Base-by-base conservation (phyloP, 352 stramenopile species). In the Aphanomyces stellatus region DNA sequence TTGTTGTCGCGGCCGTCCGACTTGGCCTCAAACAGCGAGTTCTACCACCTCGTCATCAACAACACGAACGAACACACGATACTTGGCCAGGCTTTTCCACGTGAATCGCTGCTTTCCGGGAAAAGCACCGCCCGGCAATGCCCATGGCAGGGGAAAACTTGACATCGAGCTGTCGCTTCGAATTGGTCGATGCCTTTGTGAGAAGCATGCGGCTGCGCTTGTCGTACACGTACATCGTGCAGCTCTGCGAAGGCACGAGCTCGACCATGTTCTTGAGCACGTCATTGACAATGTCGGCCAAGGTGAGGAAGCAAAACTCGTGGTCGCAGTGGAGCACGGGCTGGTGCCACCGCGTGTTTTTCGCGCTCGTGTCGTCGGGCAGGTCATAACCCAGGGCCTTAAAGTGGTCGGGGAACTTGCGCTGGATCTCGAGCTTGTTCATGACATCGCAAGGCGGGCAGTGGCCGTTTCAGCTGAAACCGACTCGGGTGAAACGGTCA, bases 91-190 rank as follows among this genome's bases (percentile, higher is more conserved):
- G 59, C 10, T 59, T 15, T 19, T 59, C 11, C 6, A 56, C n/a
- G 22, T 31, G 10, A 1, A 66, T 2, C 3, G 41, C 27, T 4
- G 17, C 22, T 35, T 66, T 66, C 27, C 59, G 59, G 6, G 59
- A 66, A 37, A 57, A 66, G 46, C 59, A 66, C 13, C 59, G 59
- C 1, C 59, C 59, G n/a, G 57, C 59, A 17, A 66, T 61, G n/a
- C 59, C 59, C 37, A 66, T 66, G 0, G 37, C 59, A 4, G 59
- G 22, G 5, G 59, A 30, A 59, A 66, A 66, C 30, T 27, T 56
- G 28, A 25, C 28, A 35, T 56, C 7, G 8, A 66, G 22, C 31
- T 61, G 37, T 3, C 59, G 41, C 42, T 66, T 66, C 15, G 37
- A 11, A 30, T 53, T 66, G 19, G 34, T 61, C 25, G 8, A 61